phyloP scores from a whole-genome alignment of 805 yeast species.

The Teunomyces aglyptinius region DNA sequence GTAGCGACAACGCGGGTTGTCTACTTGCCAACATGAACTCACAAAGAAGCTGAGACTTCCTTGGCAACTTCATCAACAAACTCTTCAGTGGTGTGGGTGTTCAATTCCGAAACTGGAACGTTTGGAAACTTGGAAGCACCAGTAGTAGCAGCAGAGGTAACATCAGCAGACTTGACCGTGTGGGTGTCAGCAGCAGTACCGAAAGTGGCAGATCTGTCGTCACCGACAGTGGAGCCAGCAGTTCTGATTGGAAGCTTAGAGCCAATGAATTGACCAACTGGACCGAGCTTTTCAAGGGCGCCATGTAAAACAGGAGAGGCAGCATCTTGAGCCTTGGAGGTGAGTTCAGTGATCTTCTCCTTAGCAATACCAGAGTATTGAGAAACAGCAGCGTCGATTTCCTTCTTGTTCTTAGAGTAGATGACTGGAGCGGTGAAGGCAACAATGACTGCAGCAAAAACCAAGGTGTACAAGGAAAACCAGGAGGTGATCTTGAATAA shows the following conservation, averaged over 20 bases:
- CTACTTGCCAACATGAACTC: constrained; percentile 3
- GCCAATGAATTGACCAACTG: constrained; percentile 59
- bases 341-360: constrained; percentile 47
- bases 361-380: constrained; percentile 44
- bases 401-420: constrained; percentile 71
- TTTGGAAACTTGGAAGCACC: constrained; percentile 43
- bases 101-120: constrained; percentile 29
- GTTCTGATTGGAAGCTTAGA: constrained; percentile 64
- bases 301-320: constrained; percentile 58
- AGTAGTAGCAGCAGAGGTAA: constrained; percentile 27
- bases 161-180: constrained; percentile 8
- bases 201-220: constrained; percentile 15
- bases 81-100: constrained; percentile 12
- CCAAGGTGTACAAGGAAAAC: constrained; percentile 69
- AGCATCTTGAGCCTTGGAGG: constrained; percentile 37
- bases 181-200: constrained; percentile 15
- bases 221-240: constrained; percentile 65
- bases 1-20: not conserved
- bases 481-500: constrained; percentile 71
- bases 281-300: constrained; percentile 60
- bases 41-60: constrained; percentile 4
- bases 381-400: constrained; percentile 66
- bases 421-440: constrained; percentile 75
- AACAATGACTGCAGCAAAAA: constrained; percentile 53
- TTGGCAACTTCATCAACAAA: constrained; percentile 8